A percentile compares a stretch with the other conserved stretches of the same genome.
Conservation (phyloP, 2,329 filamentous ascomycete species). For the Phyllosticta citrichinensis region DNA sequence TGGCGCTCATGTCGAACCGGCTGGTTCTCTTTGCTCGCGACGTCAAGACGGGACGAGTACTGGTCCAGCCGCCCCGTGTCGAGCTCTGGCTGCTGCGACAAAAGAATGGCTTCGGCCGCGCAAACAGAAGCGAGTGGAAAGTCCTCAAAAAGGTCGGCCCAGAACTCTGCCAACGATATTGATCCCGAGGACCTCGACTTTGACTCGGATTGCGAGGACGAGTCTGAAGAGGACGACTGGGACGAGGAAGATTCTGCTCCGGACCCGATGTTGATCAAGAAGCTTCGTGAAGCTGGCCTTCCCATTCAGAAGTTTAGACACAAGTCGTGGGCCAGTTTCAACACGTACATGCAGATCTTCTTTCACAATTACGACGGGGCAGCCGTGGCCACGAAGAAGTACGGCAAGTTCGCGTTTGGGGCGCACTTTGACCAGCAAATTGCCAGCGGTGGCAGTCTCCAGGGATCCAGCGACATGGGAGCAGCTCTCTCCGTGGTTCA, state of each 20-base stretch:
- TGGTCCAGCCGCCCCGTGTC: constrained; percentile 28
- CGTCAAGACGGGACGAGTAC: constrained; percentile 28
- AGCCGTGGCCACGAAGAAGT: not conserved
- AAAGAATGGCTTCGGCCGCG: constrained; percentile 31
- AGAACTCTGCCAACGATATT: constrained; percentile 14
- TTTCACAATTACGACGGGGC: not conserved
- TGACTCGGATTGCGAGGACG: not conserved
- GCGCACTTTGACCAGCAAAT: not conserved
- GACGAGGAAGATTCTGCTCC: not conserved
- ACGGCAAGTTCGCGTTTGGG: not conserved
- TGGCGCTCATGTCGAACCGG: constrained; percentile 29
- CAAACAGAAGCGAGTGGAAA: constrained; percentile 29
- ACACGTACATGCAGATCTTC: not conserved
- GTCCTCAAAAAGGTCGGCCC: constrained; percentile 25
- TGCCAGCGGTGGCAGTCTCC: not conserved
- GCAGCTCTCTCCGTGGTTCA: not conserved
- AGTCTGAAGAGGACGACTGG: not conserved
- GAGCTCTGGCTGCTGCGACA: constrained; percentile 31
- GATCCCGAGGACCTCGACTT: constrained; percentile 17
- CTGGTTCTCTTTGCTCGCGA: constrained; percentile 34
- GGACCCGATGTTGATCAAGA: not conserved
- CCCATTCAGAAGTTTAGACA: not conserved
- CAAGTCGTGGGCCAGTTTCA: not conserved
- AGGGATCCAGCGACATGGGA: not conserved
- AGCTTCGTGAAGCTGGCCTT: not conserved